Evolutionary conservation across 495 filamentous ascomycete genomes (phyloP).

Genomic region (Aspergillus kassunensis): DNA sequence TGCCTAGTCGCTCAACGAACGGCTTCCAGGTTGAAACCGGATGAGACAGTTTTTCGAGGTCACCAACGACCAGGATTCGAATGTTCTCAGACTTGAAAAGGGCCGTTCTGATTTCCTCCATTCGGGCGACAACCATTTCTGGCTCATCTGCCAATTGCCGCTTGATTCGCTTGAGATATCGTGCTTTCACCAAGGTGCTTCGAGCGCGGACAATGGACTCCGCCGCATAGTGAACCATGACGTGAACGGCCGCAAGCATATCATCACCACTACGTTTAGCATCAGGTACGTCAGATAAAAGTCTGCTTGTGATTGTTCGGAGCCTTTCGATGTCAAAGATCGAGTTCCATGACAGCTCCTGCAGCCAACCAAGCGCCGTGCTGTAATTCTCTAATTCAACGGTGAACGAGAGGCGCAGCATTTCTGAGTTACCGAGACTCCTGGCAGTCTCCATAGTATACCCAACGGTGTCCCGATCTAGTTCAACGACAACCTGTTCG

Average conservation of each 20-base stretch:
- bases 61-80: conserved; percentile 75
- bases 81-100: conserved; percentile 81
- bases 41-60: conserved; percentile 68
- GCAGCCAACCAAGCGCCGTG: conserved; percentile 77
- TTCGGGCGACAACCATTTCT: conserved; percentile 63
- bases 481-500: conserved; percentile 81
- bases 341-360: conserved; percentile 78
- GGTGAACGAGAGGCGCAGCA: conserved; percentile 74
- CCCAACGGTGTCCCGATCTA: conserved; percentile 86
- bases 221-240: conserved; percentile 70
- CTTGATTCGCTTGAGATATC: conserved; percentile 81
- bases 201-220: conserved; percentile 73
- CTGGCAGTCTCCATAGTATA: conserved; percentile 66
- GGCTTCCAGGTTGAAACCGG: conserved; percentile 83
- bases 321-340: conserved; percentile 82
- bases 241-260: conserved; percentile 65
- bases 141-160: conserved; percentile 69
- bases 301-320: conserved; percentile 76
- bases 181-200: conserved; percentile 79
- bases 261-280: conserved; percentile 81
- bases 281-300: conserved; percentile 89
- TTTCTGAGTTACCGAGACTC: conserved; percentile 70
- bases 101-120: conserved; percentile 68
- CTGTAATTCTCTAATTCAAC: conserved; percentile 86
- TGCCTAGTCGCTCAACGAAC: conserved; percentile 50